These are phyloP conservation scores for Bacidia rubella DNA, from an alignment of 495 filamentous ascomycete genomes.

Conservation along the genomic window DNA sequence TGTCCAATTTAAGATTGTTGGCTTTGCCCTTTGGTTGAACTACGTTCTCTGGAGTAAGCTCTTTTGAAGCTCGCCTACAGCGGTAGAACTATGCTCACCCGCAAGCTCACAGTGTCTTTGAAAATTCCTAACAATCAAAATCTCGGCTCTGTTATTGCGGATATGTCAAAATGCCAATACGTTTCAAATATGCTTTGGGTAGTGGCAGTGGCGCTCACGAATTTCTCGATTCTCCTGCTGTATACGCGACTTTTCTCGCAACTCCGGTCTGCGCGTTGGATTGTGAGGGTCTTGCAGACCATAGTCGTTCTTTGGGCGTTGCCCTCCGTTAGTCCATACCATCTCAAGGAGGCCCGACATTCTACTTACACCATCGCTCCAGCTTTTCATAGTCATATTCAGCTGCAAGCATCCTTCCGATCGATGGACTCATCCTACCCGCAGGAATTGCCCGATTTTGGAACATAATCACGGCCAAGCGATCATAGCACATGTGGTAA, in stretches of 20 bases:
- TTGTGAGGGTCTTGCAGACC: slow-evolving; percentile 21
- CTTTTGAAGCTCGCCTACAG: background rate
- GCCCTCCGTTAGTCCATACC: background rate
- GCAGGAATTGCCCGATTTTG: slow-evolving; percentile 11
- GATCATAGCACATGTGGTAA: slow-evolving; percentile 20
- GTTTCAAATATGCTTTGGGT: slow-evolving; percentile 15
- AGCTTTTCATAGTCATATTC: slow-evolving; percentile 23
- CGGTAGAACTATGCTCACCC: background rate
- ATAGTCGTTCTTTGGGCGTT: slow-evolving; percentile 13
- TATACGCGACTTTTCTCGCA: slow-evolving; percentile 29
- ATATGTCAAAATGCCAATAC: background rate
- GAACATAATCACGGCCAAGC: slow-evolving; percentile 11
- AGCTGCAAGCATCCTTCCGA: slow-evolving; percentile 21
- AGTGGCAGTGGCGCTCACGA: slow-evolving; percentile 20
- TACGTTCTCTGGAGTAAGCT: background rate
- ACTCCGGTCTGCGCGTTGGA: slow-evolving; percentile 4
- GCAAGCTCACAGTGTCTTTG: background rate
- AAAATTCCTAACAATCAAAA: no score
- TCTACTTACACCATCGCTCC: background rate
- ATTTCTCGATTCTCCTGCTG: slow-evolving; percentile 29
- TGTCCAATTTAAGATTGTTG: background rate
- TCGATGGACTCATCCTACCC: slow-evolving; percentile 17
- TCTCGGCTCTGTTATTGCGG: no score
- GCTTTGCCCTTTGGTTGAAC: background rate
- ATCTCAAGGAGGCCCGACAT: background rate